Evolutionary conservation across 495 filamentous ascomycete genomes (phyloP).

Genomic region (Elaphomyces granulatus): DNA sequence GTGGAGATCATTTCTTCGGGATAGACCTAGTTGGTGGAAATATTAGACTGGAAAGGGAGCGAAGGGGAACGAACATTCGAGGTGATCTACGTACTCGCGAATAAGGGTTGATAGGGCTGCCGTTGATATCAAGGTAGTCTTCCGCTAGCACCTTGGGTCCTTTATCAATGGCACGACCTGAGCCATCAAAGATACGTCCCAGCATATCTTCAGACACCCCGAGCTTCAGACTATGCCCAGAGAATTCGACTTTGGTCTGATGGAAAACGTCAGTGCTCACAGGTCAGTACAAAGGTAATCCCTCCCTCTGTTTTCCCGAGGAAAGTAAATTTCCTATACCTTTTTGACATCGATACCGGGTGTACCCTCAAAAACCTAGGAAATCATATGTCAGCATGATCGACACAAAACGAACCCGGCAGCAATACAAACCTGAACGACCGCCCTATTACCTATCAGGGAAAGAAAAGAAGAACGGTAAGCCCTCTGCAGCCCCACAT

Average conservation of each 20-base stretch:
- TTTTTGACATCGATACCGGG: slow-evolving; percentile 97
- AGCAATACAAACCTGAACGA: slow-evolving; percentile 57
- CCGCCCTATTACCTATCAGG: slow-evolving; percentile 62
- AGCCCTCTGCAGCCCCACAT: slow-evolving; percentile 3
- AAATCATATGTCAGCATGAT: too few species aligned
- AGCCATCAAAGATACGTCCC: slow-evolving; percentile 97
- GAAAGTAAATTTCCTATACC: slow-evolving; percentile 31
- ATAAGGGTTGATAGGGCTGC: slow-evolving; percentile 97
- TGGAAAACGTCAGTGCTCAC: slow-evolving; percentile 11
- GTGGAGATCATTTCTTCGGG: slow-evolving; percentile 99
- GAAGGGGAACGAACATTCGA: background rate
- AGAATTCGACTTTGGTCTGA: slow-evolving; percentile 92
- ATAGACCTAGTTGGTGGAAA: slow-evolving; percentile 58
- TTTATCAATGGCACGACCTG: slow-evolving; percentile 93
- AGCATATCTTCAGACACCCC: slow-evolving; percentile 99
- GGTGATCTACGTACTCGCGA: slow-evolving; percentile 61
- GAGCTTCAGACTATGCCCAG: slow-evolving; percentile 89
- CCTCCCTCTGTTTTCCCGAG: background rate
- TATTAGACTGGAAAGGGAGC: slow-evolving; percentile 8
- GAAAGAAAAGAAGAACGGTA: slow-evolving; percentile 2
- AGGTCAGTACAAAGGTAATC: too few species aligned
- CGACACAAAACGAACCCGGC: too few species aligned
- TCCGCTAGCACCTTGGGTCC: slow-evolving; percentile 96
- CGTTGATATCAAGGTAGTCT: slow-evolving; percentile 98
- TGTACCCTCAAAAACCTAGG: slow-evolving; percentile 94